A percentile compares a stretch with the other conserved stretches of the same genome.
Conservation (phyloP, 108 stramenopile genomes). For the Nannochloropsis oceanica region DNA sequence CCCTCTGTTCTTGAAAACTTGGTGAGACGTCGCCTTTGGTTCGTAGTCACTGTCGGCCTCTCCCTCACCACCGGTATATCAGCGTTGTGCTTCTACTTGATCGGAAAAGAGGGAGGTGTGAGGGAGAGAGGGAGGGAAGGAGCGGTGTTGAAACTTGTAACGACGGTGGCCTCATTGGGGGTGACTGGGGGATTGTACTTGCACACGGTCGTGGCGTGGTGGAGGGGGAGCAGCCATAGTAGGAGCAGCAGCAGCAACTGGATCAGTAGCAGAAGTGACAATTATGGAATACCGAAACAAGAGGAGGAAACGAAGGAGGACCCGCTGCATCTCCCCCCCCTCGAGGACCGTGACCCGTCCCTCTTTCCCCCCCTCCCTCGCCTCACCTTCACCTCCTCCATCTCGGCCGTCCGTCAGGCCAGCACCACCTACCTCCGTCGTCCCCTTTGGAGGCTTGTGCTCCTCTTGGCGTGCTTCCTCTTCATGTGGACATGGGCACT, state of each 20-base stretch:
- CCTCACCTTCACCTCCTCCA: neutral
- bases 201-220: too few species aligned
- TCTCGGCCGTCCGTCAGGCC: neutral
- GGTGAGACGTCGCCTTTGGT: neutral
- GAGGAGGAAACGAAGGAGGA: too few species aligned
- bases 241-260: too few species aligned
- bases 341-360: neutral
- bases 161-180: too few species aligned
- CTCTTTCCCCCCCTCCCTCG: neutral
- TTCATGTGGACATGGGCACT: neutral
- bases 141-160: neutral
- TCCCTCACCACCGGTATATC: neutral
- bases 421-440: neutral
- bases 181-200: too few species aligned
- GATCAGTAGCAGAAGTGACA: too few species aligned
- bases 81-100: neutral
- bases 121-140: neutral
- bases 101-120: neutral
- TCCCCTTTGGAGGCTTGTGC: neutral
- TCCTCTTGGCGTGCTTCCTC: neutral
- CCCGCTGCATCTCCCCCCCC: neutral
- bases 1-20: neutral
- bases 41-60: neutral
- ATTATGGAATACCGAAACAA: too few species aligned
- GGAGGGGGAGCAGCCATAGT: too few species aligned